Conservation (phyloP, 164 flowering plant species). For the Litsea cubeba region DNA sequence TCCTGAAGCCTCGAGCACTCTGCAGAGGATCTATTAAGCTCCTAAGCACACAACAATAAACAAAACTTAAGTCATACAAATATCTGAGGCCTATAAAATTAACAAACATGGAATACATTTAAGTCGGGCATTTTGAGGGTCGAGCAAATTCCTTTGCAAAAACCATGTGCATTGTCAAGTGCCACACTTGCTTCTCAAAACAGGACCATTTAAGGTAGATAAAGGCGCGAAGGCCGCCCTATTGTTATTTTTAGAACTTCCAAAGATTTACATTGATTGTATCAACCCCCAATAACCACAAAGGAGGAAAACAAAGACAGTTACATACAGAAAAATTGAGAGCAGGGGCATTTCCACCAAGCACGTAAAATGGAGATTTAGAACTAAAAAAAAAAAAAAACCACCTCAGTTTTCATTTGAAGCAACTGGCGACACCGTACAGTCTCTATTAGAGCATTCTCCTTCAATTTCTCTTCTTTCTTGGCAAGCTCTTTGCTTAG, state of each 20-base stretch:
- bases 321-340: background rate
- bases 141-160: background rate
- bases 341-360: background rate
- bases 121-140: background rate
- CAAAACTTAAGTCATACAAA: background rate
- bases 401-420: slow-evolving; percentile 57
- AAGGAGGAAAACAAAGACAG: too few relatives aligned
- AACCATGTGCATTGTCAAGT: too few relatives aligned
- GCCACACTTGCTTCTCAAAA: background rate
- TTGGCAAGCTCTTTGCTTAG: slow-evolving; percentile 43
- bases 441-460: slow-evolving; percentile 46
- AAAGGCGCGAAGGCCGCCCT: background rate
- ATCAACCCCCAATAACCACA: background rate
- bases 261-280: background rate
- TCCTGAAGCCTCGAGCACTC: slow-evolving; percentile 62
- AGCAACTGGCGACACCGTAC: slow-evolving; percentile 36
- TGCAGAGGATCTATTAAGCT: slow-evolving; percentile 38
- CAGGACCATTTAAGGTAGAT: background rate
- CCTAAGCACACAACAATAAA: slow-evolving; percentile 34
- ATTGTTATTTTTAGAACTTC: too few relatives aligned
- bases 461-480: slow-evolving; percentile 43
- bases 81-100: background rate
- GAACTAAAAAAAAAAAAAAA: background rate
- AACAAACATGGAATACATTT: background rate
- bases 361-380: background rate